phyloP scores from a whole-genome alignment of 345 rosid species.

The Sonneratia alba region DNA sequence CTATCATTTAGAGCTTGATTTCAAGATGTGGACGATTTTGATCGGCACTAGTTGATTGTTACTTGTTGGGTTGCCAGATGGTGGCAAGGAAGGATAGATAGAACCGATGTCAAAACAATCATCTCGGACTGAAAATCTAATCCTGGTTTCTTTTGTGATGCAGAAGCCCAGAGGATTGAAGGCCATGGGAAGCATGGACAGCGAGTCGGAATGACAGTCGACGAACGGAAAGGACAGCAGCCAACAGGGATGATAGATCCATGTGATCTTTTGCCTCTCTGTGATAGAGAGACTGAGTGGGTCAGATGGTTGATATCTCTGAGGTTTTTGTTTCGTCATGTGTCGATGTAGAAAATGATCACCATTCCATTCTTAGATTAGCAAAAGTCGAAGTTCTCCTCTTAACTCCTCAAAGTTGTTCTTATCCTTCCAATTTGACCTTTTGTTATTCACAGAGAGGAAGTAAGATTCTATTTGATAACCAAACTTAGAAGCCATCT shows the following conservation, averaged over 20 bases:
- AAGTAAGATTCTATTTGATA: background rate
- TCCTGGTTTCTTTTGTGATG: background rate
- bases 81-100: too few species aligned
- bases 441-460: background rate
- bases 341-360: background rate
- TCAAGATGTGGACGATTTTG: too few species aligned
- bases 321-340: background rate
- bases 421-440: background rate
- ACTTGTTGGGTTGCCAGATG: too few species aligned
- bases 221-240: background rate
- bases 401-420: background rate
- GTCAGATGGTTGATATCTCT: background rate
- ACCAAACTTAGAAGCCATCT: background rate
- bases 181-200: conserved; percentile 23
- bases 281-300: background rate
- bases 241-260: background rate
- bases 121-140: background rate
- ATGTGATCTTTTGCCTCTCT: background rate
- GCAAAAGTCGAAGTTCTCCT: background rate
- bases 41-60: too few species aligned
- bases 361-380: background rate
- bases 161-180: conserved; percentile 23
- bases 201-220: conserved; percentile 11
- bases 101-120: too few species aligned
- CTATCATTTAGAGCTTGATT: conserved; percentile 5